Conservation (phyloP, 176 grass and related monocot species). For the Oryza meridionalis region DNA sequence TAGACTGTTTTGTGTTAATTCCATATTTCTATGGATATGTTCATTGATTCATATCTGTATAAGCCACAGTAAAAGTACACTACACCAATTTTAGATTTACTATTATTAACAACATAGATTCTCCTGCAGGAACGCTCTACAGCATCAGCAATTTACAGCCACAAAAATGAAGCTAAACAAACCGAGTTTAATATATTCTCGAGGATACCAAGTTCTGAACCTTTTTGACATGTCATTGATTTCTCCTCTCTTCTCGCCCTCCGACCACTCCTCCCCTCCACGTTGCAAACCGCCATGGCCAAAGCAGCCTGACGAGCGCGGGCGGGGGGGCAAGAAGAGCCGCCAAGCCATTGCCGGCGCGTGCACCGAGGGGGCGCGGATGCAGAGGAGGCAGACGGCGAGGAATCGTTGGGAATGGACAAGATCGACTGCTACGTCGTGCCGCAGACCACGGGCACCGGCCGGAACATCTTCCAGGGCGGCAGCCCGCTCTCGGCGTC, state of each 20-base stretch:
- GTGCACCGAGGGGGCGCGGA: not conserved
- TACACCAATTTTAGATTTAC: conserved; percentile 26
- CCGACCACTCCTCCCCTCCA: not conserved
- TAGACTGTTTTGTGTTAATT: not conserved
- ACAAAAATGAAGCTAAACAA: conserved; percentile 43
- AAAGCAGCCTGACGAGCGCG: conserved; percentile 21
- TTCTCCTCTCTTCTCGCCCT: not conserved
- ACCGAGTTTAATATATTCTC: conserved; percentile 37
- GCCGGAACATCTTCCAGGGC: conserved; percentile 54
- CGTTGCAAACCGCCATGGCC: conserved; percentile 10
- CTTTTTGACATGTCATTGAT: conserved; percentile 48
- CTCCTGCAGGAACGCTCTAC: conserved; percentile 1
- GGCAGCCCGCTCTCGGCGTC: conserved; percentile 61
- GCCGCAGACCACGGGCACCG: conserved; percentile 32
- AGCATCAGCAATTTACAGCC: conserved; percentile 29
- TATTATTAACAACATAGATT: conserved; percentile 30
- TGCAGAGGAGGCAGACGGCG: conserved; percentile 11
- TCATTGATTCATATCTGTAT: not conserved
- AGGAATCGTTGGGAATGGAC: conserved; percentile 14
- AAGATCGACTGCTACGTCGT: conserved; percentile 51
- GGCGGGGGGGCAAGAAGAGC: not conserved
- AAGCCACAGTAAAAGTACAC: not conserved
- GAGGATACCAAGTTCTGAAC: conserved; percentile 12
- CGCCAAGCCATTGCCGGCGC: conserved; percentile 3
- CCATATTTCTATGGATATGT: not conserved